A percentile compares a stretch with the other conserved stretches of the same genome.
Conservation (phyloP, 2,329 filamentous ascomycete genomes). For the Podosphaera fusca region DNA sequence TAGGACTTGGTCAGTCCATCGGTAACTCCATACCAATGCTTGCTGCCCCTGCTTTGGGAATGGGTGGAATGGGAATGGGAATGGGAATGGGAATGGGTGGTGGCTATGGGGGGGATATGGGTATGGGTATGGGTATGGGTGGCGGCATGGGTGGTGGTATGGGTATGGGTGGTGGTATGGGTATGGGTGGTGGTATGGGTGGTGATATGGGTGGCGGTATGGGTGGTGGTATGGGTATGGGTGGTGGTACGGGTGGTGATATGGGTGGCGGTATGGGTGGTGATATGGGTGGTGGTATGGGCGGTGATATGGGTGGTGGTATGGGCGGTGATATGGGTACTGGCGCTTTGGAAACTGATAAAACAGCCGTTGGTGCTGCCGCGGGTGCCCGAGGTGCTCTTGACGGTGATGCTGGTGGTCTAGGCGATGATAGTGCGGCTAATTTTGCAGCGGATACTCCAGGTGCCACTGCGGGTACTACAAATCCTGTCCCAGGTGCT, state of each 20-base stretch:
- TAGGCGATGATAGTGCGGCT: background rate
- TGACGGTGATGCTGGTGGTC: background rate
- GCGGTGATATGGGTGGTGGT: too few species aligned
- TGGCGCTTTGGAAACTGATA: background rate
- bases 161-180: background rate
- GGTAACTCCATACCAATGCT: background rate
- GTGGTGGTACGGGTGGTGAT: too few species aligned
- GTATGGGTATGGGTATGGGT: background rate
- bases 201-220: too few species aligned
- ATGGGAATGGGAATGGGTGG: background rate
- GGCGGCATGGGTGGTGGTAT: too few species aligned
- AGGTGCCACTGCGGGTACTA: too few species aligned
- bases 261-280: too few species aligned
- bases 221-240: too few species aligned
- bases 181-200: background rate
- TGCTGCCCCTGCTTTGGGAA: too few species aligned
- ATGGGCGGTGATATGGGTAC: too few species aligned
- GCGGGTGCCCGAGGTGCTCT: background rate
- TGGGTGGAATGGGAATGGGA: background rate
- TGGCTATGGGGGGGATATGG: background rate
- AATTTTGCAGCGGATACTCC: too few species aligned
- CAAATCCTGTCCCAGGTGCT: too few species aligned
- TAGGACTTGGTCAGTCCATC: background rate
- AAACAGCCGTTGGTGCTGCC: background rate
- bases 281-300: too few species aligned